Base-by-base conservation (phyloP, 1,139 yeast genomes). In the Zygotorulaspora mrakii region DNA sequence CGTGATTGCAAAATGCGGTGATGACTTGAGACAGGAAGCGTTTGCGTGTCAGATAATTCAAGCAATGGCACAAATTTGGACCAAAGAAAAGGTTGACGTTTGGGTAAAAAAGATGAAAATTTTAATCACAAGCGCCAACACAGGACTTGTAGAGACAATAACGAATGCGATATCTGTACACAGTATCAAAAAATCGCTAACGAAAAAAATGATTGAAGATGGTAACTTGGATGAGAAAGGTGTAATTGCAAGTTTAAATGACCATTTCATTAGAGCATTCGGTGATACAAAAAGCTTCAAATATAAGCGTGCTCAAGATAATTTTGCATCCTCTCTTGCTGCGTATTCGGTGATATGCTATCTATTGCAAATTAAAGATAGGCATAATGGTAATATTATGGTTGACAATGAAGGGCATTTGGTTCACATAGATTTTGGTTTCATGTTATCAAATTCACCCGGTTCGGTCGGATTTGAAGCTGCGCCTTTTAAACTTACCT, bases 381-480 rank as follows among this genome's bases (percentile, higher is more conserved):
- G 98, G 46, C 98, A 91, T 58, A 91, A 91, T 61, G 98, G 98
- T 55, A 91, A 91, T 62, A 89, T 91, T 35, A 82, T 91, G 84
- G 67, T 91, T 12, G 98, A 91, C 59, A 79, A 81, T 46, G 95
- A 89, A 50, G 98, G 98, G 0, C 97, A 91, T 59, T 82, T 91
- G 10, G 81, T 88, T 35, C 98, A 91, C 61, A 91, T 91, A 52
- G 98, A 91, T 65, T 91, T 91, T 67, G 98, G 98, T 0, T 91
- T 88, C 59, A 65, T 91, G 56, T 68, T 91, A 4, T 86, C 96
- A 0, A 91, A 91, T 56, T 82, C 96, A 0, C 98, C 98, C 0
- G 97, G 97, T 2, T 82, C 95, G 42, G 87, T 91, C 40, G 96
- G 96, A 0, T 88, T 91, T 62, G 98, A 91, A 58, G 94, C 96